Evolutionary conservation across 345 rosid genomes (phyloP), one percentile per base, ranked within the genome.

Genomic region (Mercurialis annua): DNA sequence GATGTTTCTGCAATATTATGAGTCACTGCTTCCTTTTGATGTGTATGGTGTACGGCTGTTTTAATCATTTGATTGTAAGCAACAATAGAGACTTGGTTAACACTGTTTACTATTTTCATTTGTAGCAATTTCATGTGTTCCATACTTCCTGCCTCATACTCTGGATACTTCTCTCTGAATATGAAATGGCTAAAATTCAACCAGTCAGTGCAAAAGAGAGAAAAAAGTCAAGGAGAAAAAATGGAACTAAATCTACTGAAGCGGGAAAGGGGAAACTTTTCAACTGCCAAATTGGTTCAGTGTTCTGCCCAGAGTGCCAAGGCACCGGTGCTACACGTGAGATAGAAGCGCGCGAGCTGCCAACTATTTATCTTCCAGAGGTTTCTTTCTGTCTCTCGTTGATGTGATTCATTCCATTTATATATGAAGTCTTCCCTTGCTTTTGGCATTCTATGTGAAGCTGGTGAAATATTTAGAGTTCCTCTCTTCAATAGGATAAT

Each of bases 301-400:
- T 82, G 31, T 86, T 92, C 84, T 94, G 97, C 75, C 92, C 99
- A 63, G 92, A 89, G 81, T 94, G 97, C 76, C 99, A 89, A 76
- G 98, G 99, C 66, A 89, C 97, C 9, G 93, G 98, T 44, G 64
- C 81, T 29, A 53, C 77, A 26, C 57, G 87, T 49, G 85, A 86
- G 47, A 87, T 86, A 65, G 84, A 77, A 65, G 79, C 69, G 47
- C 79, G 82, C 62, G 97, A 94, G 88, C 77, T 71, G 62, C 87
- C 86, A 69, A 71, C 73, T 61, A 54, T 84, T 65, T 79, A 88
- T 10, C 93, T 89, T 68, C 83, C 97, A 43, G 93, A 91, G 96
- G 99, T 94, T 80, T 76, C 60, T 65, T 31, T 64, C 47, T 16
- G 48, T 61, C 48, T 21, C 10, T 64, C 51, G 7, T 33, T 42